Evolutionary conservation across 2,329 filamentous ascomycete genomes (phyloP).

Genomic region (Metarhizium brunneum): DNA sequence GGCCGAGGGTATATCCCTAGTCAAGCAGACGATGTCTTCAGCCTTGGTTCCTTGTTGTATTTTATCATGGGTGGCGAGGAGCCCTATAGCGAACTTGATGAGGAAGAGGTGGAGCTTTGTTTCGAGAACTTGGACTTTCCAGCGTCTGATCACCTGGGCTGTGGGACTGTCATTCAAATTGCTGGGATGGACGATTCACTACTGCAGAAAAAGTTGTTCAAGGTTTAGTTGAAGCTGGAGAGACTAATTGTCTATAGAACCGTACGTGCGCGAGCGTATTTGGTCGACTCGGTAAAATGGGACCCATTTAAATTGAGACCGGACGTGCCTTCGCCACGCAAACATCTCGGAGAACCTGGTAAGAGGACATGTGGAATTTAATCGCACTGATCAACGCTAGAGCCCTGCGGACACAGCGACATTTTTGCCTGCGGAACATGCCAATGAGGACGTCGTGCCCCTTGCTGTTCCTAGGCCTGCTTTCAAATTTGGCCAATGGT

Average conservation of each 20-base stretch:
- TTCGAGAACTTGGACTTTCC: conserved; percentile 4
- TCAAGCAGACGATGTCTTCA: conserved; percentile 7
- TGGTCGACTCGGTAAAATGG: neutral
- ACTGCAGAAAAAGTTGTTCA: conserved; percentile 1
- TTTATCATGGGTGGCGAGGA: conserved; percentile 4
- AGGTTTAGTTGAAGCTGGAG: conserved; percentile 1
- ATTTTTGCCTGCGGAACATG: too few relatives aligned
- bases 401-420: too few relatives aligned
- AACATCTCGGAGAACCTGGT: too few relatives aligned
- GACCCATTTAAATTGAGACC: too few relatives aligned
- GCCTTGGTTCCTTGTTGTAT: conserved; percentile 7
- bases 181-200: conserved; percentile 2
- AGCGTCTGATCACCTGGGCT: conserved; percentile 1
- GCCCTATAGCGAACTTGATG: conserved; percentile 3
- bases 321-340: too few relatives aligned
- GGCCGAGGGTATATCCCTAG: conserved; percentile 2
- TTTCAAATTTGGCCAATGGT: too few relatives aligned
- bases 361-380: too few relatives aligned
- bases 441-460: too few relatives aligned
- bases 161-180: conserved; percentile 1
- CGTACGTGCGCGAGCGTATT: neutral
- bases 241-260: neutral
- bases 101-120: conserved; percentile 3
- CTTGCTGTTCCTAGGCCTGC: too few relatives aligned
- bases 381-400: too few relatives aligned